Percentiles rank a stretch among this genome's conserved stretches.
Conservation (phyloP, 2,329 filamentous ascomycete species). For the Fusarium oligoseptatum region DNA sequence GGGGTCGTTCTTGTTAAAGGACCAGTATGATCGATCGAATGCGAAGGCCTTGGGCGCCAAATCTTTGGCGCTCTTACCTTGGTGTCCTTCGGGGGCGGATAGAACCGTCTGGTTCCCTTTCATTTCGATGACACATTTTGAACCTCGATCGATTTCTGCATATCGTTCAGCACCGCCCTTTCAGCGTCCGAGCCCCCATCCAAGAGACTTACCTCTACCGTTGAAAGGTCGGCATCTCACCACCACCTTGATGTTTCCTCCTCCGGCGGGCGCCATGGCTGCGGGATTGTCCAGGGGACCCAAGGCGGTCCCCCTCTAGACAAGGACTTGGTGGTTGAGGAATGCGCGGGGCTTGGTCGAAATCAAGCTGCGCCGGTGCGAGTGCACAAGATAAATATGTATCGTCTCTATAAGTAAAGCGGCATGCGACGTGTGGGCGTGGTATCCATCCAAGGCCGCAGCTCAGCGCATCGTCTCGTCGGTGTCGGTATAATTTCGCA, state of each 20-base stretch:
- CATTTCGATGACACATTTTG: slow-evolving; percentile 99
- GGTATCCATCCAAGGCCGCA: slow-evolving; percentile 38
- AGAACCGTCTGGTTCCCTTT: slow-evolving; percentile 92
- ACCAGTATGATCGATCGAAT: slow-evolving; percentile 99
- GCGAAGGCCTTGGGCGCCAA: slow-evolving; percentile 87
- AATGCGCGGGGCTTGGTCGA: slow-evolving; percentile 45
- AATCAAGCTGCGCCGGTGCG: slow-evolving; percentile 23
- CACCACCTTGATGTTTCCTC: slow-evolving; percentile 99
- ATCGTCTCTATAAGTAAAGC: slow-evolving; percentile 27
- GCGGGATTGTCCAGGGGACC: slow-evolving; percentile 52
- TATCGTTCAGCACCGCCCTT: slow-evolving; percentile 35
- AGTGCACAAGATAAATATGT: slow-evolving; percentile 19
- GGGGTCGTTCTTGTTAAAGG: slow-evolving; percentile 84
- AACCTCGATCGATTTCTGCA: slow-evolving; percentile 86
- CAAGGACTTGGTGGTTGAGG: slow-evolving; percentile 39
- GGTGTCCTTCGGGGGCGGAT: slow-evolving; percentile 74
- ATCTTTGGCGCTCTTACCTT: slow-evolving; percentile 76
- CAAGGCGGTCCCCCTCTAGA: slow-evolving; percentile 50
- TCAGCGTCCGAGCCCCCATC: slow-evolving; percentile 2
- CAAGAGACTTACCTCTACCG: slow-evolving; percentile 77
- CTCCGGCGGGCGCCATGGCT: slow-evolving; percentile 69
- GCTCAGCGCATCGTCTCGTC: slow-evolving; percentile 43
- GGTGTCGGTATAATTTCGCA: slow-evolving; percentile 21
- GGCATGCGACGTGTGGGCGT: slow-evolving; percentile 34
- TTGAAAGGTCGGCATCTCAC: slow-evolving; percentile 97